Evolutionary conservation across 805 yeast genomes (phyloP).

Genomic region (Clavispora asparagi): DNA sequence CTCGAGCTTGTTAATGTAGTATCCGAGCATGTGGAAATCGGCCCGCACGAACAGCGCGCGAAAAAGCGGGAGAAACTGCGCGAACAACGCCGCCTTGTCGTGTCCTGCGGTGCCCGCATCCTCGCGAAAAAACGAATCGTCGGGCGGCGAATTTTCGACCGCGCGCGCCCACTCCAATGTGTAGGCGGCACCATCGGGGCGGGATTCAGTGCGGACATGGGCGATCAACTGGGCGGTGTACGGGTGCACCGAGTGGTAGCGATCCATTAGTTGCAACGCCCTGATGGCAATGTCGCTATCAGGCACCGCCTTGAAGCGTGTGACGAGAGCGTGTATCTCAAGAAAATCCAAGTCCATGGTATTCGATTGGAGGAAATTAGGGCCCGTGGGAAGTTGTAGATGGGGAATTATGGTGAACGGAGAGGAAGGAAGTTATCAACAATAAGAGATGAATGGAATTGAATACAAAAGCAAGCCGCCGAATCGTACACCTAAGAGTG

Average conservation of each 20-base stretch:
- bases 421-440: no score
- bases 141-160: conserved; percentile 1
- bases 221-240: conserved; percentile 1
- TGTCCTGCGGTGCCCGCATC: conserved; percentile 4
- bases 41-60: conserved; percentile 12
- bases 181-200: not conserved
- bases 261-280: conserved; percentile 20
- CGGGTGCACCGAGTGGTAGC: conserved; percentile 20
- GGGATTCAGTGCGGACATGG: conserved; percentile 1
- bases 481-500: no score
- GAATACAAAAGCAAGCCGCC: no score
- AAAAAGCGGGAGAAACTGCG: conserved; percentile 5
- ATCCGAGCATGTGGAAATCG: conserved; percentile 16
- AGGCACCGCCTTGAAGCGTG: conserved; percentile 4
- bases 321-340: conserved; percentile 9
- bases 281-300: conserved; percentile 1
- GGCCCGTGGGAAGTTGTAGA: no score
- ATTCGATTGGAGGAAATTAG: no score
- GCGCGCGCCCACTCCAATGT: conserved; percentile 6
- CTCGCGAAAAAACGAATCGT: conserved; percentile 1
- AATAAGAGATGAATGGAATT: no score
- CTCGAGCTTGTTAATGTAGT: conserved; percentile 13
- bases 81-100: conserved; percentile 6
- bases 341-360: conserved; percentile 5
- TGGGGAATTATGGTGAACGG: no score